Base-by-base conservation (phyloP, 495 filamentous ascomycete species). In the Acidiella bohemica region DNA sequence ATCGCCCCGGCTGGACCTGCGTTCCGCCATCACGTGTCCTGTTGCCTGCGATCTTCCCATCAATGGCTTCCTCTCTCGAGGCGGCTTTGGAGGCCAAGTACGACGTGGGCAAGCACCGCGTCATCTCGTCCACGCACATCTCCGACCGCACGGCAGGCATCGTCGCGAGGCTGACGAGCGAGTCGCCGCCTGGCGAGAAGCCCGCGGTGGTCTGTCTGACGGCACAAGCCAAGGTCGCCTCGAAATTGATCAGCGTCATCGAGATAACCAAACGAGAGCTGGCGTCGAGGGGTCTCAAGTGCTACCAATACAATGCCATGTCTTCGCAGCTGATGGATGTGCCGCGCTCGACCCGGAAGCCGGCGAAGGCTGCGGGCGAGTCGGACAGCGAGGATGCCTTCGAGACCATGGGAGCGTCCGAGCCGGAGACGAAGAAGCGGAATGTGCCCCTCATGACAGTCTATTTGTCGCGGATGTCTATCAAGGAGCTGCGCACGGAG, bases 241-340 rank as follows among this genome's bases (percentile, higher is more conserved):
- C 60, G 46, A 84, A 84, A 54, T 61, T 78, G 36, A 67, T 81
- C 42, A 73, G 68, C 11, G 65, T 82, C 17, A 64, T 67, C 21
- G 79, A 83, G 57, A 72, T 82, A 12, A 62, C 70, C 10, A 78
- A 78, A 47, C 60, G 74, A 16, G 64, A 72, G 20, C 60, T 83
- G 30, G 59, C 42, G n/a, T 61, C 68, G 36, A 53, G 55, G 29
- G 63, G 65, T 1, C 61, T 63, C 29, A 61, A 60, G 40, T 78
- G 71, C 69, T 81, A 60, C 49, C 75, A 82, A 53, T 83, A 83
- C 42, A 53, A 39, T 7, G 46, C 43, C 21, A 21, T 62, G 25
- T 30, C 61, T 4, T 46, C 76, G 20, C 59, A 60, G 35, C 48
- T 61, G 37, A 37, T 57, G 19, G 54, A 62, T 32, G 52, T 59